A percentile compares a stretch with the other conserved stretches of the same genome.
These are phyloP conservation scores for Gossypium longicalyx DNA, from an alignment of 345 rosid genomes.

Conservation along the genomic window DNA sequence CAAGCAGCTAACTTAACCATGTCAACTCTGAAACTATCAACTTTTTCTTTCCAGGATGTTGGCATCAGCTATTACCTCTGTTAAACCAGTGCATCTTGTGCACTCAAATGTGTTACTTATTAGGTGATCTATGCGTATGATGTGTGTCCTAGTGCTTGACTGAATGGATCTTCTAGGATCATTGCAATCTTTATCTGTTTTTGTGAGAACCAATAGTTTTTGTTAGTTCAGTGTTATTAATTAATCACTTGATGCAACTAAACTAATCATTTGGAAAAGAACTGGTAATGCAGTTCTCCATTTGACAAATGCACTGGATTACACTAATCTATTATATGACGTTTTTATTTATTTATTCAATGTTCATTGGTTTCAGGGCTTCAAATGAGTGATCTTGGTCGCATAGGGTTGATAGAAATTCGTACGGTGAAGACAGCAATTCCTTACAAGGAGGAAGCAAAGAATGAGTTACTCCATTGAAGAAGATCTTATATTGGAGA, in stretches of 20 bases:
- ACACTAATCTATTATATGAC: neutral
- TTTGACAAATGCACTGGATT: neutral
- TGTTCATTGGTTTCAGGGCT: conserved; percentile 14
- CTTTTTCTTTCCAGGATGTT: neutral
- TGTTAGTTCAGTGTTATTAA: neutral
- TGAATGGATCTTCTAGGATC: neutral
- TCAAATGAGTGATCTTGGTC: neutral
- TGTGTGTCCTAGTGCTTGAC: neutral
- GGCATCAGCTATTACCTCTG: neutral
- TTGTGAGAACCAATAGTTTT: neutral
- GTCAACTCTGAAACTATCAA: neutral
- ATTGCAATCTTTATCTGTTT: neutral
- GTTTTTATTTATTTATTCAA: neutral
- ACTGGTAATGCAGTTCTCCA: neutral
- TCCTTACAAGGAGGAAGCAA: neutral
- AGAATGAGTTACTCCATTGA: neutral
- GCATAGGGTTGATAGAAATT: neutral
- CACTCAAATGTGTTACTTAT: neutral
- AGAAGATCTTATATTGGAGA: neutral
- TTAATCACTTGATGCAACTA: neutral
- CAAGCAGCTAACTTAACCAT: neutral
- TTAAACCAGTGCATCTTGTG: neutral
- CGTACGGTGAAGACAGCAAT: neutral
- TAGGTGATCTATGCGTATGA: neutral
- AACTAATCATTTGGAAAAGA: neutral